Evolutionary conservation across 108 stramenopile species (phyloP).

Genomic region (Pseudonitzschia multistriata): DNA sequence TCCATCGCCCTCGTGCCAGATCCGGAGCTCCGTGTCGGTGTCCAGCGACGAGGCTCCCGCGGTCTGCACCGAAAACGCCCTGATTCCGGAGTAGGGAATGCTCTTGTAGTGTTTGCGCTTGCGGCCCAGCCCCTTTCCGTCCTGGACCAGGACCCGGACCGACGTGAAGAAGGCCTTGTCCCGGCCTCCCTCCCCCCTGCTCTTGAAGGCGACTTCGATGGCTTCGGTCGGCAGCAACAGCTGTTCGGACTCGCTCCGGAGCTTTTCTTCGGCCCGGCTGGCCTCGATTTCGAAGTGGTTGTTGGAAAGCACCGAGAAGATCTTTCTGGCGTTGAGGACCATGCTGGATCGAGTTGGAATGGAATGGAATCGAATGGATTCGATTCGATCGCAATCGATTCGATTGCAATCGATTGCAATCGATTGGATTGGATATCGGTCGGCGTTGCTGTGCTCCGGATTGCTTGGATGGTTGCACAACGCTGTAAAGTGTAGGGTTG

Average conservation of each 20-base stretch:
- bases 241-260: not conserved
- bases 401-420: no score
- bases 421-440: conserved; percentile 2
- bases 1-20: conserved; percentile 54
- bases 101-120: conserved; percentile 57
- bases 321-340: no score
- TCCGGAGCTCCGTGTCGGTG: conserved; percentile 53
- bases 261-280: no score
- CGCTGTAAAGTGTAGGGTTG: no score
- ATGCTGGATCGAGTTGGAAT: not conserved
- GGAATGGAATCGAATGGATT: not conserved
- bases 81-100: conserved; percentile 55
- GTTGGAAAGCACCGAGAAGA: no score
- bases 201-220: conserved; percentile 55
- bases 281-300: no score
- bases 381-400: not conserved
- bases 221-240: no score
- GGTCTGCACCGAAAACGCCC: conserved; percentile 68
- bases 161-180: conserved; percentile 53
- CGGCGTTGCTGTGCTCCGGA: no score
- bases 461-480: no score
- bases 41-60: conserved; percentile 53
- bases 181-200: conserved; percentile 18
- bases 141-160: conserved; percentile 52
- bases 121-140: conserved; percentile 60